Evolutionary conservation across 805 yeast genomes (phyloP).

Genomic region (Helenozyma rhizophorensis): DNA sequence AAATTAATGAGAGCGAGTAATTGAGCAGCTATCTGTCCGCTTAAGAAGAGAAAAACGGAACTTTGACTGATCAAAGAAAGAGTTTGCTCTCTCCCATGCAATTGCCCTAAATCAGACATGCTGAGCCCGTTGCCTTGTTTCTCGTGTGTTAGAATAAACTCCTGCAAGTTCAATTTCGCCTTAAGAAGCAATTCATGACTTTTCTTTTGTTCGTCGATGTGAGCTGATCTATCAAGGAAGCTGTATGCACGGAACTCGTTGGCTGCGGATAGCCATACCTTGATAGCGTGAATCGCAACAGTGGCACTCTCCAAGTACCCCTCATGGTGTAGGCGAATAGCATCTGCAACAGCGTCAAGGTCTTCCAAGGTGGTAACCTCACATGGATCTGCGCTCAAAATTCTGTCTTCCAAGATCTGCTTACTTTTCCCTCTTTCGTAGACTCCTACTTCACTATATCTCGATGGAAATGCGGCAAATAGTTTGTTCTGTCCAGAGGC

Average conservation of each 20-base stretch:
- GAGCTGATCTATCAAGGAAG: conserved; percentile 6
- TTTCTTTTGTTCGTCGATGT: conserved; percentile 13
- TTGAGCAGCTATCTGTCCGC: conserved; percentile 14
- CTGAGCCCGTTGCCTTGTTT: conserved; percentile 4
- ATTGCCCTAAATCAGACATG: conserved; percentile 2
- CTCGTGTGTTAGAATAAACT: conserved; percentile 5
- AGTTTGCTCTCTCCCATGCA: conserved; percentile 20
- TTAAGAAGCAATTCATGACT: conserved; percentile 11
- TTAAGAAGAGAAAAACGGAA: conserved; percentile 17
- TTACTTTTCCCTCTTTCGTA: conserved; percentile 21
- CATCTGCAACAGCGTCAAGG: conserved; percentile 21
- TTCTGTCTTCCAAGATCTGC: conserved; percentile 15
- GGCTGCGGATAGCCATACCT: conserved; percentile 26
- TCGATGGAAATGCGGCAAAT: conserved; percentile 22
- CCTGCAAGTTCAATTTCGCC: conserved; percentile 9
- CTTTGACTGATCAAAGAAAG: conserved; percentile 24
- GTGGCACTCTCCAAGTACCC: conserved; percentile 15
- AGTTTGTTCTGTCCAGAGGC: conserved; percentile 19
- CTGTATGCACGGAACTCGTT: conserved; percentile 24
- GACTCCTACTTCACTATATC: conserved; percentile 27
- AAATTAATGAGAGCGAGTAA: conserved; percentile 15
- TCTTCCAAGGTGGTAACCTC: conserved; percentile 16
- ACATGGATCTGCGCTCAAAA: conserved; percentile 11
- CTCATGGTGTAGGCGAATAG: conserved; percentile 16
- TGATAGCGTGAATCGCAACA: conserved; percentile 13